Evolutionary conservation across 2,329 filamentous ascomycete species (phyloP).

Genomic region (Colletotrichum sp.): DNA sequence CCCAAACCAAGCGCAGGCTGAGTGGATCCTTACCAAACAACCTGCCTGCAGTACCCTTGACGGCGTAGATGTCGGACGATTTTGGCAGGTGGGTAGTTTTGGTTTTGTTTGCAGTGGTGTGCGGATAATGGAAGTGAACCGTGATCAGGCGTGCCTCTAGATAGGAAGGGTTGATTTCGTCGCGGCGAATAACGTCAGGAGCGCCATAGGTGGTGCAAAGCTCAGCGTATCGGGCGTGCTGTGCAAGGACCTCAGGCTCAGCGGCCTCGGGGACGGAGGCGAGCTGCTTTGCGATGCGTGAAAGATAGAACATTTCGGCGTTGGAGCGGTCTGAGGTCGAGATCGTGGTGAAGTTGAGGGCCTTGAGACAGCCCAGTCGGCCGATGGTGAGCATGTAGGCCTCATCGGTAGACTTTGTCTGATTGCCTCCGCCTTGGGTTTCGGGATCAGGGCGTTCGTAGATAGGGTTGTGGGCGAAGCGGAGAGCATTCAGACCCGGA

Average conservation of each 20-base stretch:
- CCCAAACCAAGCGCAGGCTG: slow-evolving; percentile 75
- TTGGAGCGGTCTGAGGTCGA: slow-evolving; percentile 78
- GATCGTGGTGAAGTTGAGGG: slow-evolving; percentile 77
- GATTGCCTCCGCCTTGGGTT: slow-evolving; percentile 33
- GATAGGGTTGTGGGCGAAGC: slow-evolving; percentile 86
- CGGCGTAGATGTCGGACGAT: slow-evolving; percentile 79
- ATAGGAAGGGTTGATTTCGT: slow-evolving; percentile 75
- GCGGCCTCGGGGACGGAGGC: slow-evolving; percentile 58
- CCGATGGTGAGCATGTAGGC: slow-evolving; percentile 89
- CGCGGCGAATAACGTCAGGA: slow-evolving; percentile 64
- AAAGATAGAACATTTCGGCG: slow-evolving; percentile 93
- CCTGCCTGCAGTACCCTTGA: slow-evolving; percentile 79
- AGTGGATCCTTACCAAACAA: slow-evolving; percentile 71
- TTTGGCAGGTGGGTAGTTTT: slow-evolving; percentile 67
- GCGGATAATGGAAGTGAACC: slow-evolving; percentile 57
- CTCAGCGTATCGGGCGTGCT: slow-evolving; percentile 75
- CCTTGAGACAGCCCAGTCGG: slow-evolving; percentile 70
- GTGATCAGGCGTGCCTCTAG: slow-evolving; percentile 78
- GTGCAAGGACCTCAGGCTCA: slow-evolving; percentile 59
- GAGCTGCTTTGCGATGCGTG: slow-evolving; percentile 79
- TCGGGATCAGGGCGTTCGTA: slow-evolving; percentile 61
- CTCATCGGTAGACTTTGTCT: slow-evolving; percentile 69
- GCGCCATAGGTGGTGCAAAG: slow-evolving; percentile 80
- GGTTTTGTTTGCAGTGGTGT: slow-evolving; percentile 23
- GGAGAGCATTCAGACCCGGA: slow-evolving; percentile 76